These are phyloP conservation scores for Penstemon newberryi DNA, from an alignment of 257 asterid species.

Conservation along the genomic window DNA sequence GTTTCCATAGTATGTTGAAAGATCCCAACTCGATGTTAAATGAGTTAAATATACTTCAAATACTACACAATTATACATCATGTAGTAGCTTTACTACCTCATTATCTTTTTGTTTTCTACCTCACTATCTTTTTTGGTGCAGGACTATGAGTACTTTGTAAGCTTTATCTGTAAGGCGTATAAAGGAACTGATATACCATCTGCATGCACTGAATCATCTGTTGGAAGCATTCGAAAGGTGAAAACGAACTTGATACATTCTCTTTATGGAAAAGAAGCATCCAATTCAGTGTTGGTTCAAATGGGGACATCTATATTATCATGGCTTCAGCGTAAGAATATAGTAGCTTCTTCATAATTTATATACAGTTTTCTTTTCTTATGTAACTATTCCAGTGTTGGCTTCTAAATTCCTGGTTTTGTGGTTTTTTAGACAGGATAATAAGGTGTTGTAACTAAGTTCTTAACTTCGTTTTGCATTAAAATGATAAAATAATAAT, in stretches of 20 bases:
- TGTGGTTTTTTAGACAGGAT: too few species aligned
- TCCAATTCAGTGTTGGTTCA: conserved; percentile 32
- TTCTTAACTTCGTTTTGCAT: too few species aligned
- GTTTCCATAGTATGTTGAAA: too few species aligned
- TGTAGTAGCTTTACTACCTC: too few species aligned
- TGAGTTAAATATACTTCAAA: too few species aligned
- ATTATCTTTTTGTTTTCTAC: not conserved
- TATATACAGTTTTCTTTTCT: too few species aligned
- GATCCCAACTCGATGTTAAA: too few species aligned
- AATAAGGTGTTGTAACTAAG: too few species aligned
- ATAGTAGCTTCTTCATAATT: conserved; percentile 7
- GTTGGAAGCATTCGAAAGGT: conserved; percentile 35
- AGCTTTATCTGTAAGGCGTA: conserved; percentile 52
- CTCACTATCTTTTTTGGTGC: conserved; percentile 14
- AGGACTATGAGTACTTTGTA: conserved; percentile 44
- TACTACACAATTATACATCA: too few species aligned
- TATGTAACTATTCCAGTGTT: too few species aligned
- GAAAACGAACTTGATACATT: conserved; percentile 32
- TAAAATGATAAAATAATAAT: too few species aligned
- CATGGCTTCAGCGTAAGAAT: conserved; percentile 37
- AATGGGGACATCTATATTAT: conserved; percentile 17
- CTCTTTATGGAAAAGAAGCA: conserved; percentile 29
- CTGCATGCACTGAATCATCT: conserved; percentile 38
- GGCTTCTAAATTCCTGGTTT: too few species aligned
- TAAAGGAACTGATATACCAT: conserved; percentile 44